Evolutionary conservation across 345 rosid genomes (phyloP), one percentile per base, ranked within the genome.

Genomic region (Populus pruinosa): DNA sequence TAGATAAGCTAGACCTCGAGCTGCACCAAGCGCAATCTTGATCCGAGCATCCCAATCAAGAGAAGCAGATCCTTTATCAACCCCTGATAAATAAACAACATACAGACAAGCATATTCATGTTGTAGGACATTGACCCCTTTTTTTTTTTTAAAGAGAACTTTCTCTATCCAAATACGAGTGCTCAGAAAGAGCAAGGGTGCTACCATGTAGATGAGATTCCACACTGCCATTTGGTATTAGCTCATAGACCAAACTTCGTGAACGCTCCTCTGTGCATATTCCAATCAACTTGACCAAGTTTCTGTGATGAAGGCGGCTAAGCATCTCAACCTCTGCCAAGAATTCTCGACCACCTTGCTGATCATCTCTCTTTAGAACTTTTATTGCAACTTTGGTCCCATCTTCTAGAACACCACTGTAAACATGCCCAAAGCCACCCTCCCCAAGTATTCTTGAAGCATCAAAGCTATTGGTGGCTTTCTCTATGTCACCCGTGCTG

Each of bases 321-420:
- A 96, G 96, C 98, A 96, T 96, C 87, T 96, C 99, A 3, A 93
- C 91, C 83, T 96, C 98, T 10, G 99, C 97, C 83, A 93, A 85
- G 88, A 96, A 93, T 86, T 93, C 98, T 49, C 96, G 85, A 78
- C 93, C 84, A 43, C 98, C 96, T 84, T 96, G 99, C 43, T 90
- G 97, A 86, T 92, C 98, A 70, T 92, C 96, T 85, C 99, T 89
- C 87, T 93, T 96, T 77, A 96, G 78, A 31, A 96, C 92, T 84
- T 96, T 96, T 73, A 96, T 97, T 1, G 96, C 99, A 39, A 91
- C 93, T 78, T 91, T 81, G 41, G 90, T 96, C 78, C 94, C 94
- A 47, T 96, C 99, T 56, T 93, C 92, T 47, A 96, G 91, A 85
- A 86, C 82, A 71, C 98, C 99, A 69, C 90, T 82, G 23, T 91